Percentiles rank a stretch among this genome's conserved stretches.
These are phyloP conservation scores for Pyricularia grisea DNA, from an alignment of 2,329 filamentous ascomycete species.

Conservation along the genomic window DNA sequence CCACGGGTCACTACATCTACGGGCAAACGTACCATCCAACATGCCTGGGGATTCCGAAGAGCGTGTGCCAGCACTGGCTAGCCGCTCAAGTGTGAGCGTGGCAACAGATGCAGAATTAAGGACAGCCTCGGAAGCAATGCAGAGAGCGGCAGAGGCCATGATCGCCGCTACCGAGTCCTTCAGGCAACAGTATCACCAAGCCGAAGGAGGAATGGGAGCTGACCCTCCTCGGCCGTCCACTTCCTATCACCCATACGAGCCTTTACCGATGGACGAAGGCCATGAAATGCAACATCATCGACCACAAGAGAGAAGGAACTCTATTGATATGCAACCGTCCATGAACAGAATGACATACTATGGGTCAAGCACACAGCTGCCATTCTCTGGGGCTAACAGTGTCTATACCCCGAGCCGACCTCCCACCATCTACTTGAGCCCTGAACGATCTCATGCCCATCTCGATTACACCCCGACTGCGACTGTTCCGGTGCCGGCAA, in stretches of 20 bases:
- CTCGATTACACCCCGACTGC: neutral
- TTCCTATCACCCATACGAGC: slow-evolving; percentile 11
- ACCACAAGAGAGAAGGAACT: neutral
- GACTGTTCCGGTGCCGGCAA: neutral
- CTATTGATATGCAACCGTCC: neutral
- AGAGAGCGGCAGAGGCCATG: slow-evolving; percentile 20
- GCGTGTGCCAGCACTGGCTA: slow-evolving; percentile 5
- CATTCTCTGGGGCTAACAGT: neutral
- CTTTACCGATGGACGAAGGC: slow-evolving; percentile 1
- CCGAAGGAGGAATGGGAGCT: slow-evolving; percentile 6
- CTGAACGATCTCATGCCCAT: neutral
- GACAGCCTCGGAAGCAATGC: slow-evolving; percentile 19
- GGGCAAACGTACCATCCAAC: neutral
- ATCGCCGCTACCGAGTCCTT: slow-evolving; percentile 19
- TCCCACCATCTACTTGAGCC: neutral
- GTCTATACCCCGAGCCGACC: neutral
- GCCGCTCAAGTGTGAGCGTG: slow-evolving; percentile 3
- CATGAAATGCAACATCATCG: neutral
- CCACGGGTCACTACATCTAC: neutral
- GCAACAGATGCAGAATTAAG: slow-evolving; percentile 12
- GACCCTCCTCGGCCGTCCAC: slow-evolving; percentile 1
- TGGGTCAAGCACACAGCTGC: neutral
- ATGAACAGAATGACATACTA: neutral
- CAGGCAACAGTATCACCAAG: slow-evolving; percentile 11
- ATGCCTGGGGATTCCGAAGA: slow-evolving; percentile 1